A percentile compares a stretch with the other conserved stretches of the same genome.
Evolutionary conservation across 345 rosid genomes (phyloP).

Genomic region (Ceriops tagal): DNA sequence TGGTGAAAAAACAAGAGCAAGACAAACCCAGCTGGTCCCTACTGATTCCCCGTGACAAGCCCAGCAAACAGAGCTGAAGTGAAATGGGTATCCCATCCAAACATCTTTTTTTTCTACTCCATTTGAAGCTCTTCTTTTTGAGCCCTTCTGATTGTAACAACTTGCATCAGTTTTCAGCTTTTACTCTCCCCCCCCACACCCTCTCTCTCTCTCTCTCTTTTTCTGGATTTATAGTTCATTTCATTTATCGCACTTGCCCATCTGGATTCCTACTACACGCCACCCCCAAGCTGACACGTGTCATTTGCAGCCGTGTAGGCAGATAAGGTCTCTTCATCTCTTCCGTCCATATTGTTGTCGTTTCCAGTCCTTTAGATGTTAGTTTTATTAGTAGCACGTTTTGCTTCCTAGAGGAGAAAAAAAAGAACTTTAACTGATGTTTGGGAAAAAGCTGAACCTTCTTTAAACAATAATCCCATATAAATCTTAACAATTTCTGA

Average conservation of each 20-base stretch:
- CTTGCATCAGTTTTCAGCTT: conserved; percentile 5
- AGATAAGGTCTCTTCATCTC: conserved; percentile 36
- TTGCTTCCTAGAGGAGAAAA: too few species aligned
- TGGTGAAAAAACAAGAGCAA: neutral
- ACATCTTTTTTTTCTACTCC: neutral
- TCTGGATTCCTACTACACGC: neutral
- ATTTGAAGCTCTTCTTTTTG: neutral
- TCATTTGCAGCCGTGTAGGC: conserved; percentile 1
- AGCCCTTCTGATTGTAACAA: conserved; percentile 10
- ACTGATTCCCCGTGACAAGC: conserved; percentile 22
- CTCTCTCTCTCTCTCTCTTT: neutral
- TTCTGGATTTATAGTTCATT: neutral
- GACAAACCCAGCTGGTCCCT: conserved; percentile 12
- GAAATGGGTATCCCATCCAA: conserved; percentile 9
- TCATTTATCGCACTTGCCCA: neutral
- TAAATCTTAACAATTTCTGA: too few species aligned
- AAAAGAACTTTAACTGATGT: too few species aligned
- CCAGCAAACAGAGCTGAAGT: conserved; percentile 14
- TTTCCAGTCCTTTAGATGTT: too few species aligned
- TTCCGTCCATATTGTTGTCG: neutral
- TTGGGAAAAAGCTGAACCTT: too few species aligned
- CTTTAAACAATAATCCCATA: too few species aligned
- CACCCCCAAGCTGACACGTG: conserved; percentile 33
- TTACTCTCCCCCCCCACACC: neutral
- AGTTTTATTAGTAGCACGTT: too few species aligned